phyloP scores from a whole-genome alignment of 2,329 filamentous ascomycete genomes.

The Sclerotinia minor region DNA sequence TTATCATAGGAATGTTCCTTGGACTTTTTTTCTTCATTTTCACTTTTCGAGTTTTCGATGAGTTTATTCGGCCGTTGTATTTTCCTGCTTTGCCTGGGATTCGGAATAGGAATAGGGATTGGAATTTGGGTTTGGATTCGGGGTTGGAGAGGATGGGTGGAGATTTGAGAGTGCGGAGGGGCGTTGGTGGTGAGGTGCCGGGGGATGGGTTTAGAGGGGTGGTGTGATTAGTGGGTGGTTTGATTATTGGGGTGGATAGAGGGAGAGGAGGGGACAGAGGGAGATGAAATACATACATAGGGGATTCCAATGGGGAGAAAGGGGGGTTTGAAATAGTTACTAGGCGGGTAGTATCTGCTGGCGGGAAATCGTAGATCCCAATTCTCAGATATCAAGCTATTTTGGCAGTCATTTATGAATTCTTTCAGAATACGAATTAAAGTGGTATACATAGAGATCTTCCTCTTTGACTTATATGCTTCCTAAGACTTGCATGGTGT shows the following conservation, averaged over 20 bases:
- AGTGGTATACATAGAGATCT: neutral
- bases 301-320: neutral
- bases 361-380: too few relatives aligned
- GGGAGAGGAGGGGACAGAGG: too few relatives aligned
- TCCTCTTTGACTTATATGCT: neutral
- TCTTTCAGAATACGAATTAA: neutral
- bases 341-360: neutral
- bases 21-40: neutral
- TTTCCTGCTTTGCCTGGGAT: neutral
- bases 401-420: neutral
- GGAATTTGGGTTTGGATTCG: too few relatives aligned
- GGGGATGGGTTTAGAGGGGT: neutral
- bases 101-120: neutral
- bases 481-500: neutral
- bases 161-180: too few relatives aligned
- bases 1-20: neutral
- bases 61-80: neutral
- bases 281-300: too few relatives aligned
- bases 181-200: too few relatives aligned
- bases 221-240: neutral
- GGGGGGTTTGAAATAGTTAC: neutral
- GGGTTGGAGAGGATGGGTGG: neutral
- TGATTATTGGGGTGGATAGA: too few relatives aligned
- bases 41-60: conserved; percentile 6
- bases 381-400: neutral